Evolutionary conservation across 2,329 filamentous ascomycete species (phyloP).

Genomic region (Daldinia sp.): DNA sequence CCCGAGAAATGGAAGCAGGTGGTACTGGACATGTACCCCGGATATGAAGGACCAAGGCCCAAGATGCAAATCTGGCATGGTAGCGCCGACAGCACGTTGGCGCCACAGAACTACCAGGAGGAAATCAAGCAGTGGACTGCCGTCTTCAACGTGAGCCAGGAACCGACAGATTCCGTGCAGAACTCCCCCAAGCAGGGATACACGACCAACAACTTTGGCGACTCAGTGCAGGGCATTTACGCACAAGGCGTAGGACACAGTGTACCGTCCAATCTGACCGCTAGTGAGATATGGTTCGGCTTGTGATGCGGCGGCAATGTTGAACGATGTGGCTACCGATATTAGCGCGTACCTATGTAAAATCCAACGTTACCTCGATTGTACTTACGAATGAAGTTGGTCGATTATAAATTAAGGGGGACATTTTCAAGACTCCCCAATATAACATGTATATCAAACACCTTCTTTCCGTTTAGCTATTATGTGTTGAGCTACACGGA

Average conservation of each 20-base stretch:
- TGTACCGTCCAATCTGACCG: conserved; percentile 46
- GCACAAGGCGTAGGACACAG: conserved; percentile 47
- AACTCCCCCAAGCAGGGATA: conserved; percentile 51
- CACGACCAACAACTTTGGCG: conserved; percentile 52
- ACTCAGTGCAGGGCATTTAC: conserved; percentile 49
- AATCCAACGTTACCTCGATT: background rate
- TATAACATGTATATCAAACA: background rate
- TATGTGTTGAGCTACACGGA: background rate
- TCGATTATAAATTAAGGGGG: background rate
- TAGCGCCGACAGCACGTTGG: conserved; percentile 58
- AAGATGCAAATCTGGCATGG: conserved; percentile 68
- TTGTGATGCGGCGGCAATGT: conserved; percentile 29
- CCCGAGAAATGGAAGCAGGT: conserved; percentile 58
- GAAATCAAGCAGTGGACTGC: conserved; percentile 64
- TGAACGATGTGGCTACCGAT: background rate
- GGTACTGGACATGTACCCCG: conserved; percentile 57
- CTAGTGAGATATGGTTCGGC: conserved; percentile 48
- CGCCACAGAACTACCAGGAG: conserved; percentile 64
- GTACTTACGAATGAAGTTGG: conserved; percentile 11
- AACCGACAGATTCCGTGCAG: conserved; percentile 43
- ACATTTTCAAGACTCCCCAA: background rate
- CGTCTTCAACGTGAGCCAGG: conserved; percentile 54
- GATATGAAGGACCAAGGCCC: conserved; percentile 59
- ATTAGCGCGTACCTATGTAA: conserved; percentile 19
- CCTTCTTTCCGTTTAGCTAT: background rate